Percentiles rank a stretch among this genome's conserved stretches.
Conservation (phyloP, 148 eudicot genomes). For the Cornus florida region DNA sequence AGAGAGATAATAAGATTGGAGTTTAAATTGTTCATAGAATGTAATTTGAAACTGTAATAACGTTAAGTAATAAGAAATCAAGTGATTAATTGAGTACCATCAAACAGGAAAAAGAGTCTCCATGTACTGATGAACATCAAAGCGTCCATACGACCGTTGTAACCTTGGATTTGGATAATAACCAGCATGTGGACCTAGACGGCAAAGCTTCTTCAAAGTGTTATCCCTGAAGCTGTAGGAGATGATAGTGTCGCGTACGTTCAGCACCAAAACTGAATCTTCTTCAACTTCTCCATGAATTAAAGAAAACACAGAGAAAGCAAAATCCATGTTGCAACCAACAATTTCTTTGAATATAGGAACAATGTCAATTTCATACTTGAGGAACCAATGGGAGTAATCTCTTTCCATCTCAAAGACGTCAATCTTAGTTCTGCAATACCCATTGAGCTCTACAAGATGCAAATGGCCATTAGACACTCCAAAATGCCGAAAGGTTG, state of each 20-base stretch:
- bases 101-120: background rate
- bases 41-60: too few species aligned
- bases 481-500: background rate
- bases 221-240: background rate
- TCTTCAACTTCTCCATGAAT: background rate
- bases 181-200: background rate
- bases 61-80: too few species aligned
- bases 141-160: background rate
- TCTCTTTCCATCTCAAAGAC: background rate
- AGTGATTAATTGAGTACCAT: background rate
- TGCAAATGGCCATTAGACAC: background rate
- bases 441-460: background rate
- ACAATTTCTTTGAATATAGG: background rate
- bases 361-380: background rate
- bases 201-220: background rate
- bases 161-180: background rate
- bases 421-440: too few species aligned
- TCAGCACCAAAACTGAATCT: background rate
- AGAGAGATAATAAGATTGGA: too few species aligned
- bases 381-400: background rate
- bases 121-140: background rate
- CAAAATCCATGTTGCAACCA: too few species aligned
- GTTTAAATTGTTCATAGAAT: too few species aligned
- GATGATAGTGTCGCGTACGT: background rate
- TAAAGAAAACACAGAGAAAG: background rate